These are phyloP conservation scores for Toxicodendron radicans DNA, from an alignment of 345 rosid species.

Conservation along the genomic window DNA sequence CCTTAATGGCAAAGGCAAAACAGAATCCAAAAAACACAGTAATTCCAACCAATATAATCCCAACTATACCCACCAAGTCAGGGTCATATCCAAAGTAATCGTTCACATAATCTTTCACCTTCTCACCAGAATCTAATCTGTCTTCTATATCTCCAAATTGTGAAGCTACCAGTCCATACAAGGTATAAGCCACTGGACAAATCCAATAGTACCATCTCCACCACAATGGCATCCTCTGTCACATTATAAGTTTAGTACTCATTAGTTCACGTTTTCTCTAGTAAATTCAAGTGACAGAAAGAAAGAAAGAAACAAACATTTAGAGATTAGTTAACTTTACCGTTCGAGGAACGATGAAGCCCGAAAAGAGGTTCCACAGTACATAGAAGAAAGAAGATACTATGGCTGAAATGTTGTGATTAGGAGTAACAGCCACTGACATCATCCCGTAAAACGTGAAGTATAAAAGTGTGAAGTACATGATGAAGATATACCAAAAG, in stretches of 20 bases:
- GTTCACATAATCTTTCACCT: conserved; percentile 52
- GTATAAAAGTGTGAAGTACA: conserved; percentile 61
- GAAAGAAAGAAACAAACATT: too few species aligned
- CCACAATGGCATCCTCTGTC: conserved; percentile 65
- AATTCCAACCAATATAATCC: conserved; percentile 47
- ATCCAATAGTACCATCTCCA: conserved; percentile 76
- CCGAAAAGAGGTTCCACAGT: conserved; percentile 67
- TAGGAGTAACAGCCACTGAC: conserved; percentile 61
- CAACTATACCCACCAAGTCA: conserved; percentile 58
- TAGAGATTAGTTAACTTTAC: conserved; percentile 19
- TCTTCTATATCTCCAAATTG: conserved; percentile 55
- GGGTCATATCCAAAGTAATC: conserved; percentile 56
- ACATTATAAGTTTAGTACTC: conserved; percentile 3
- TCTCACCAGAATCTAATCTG: conserved; percentile 40
- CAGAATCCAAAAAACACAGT: conserved; percentile 54
- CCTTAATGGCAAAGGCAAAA: conserved; percentile 70
- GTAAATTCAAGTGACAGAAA: background rate
- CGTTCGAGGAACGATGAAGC: conserved; percentile 52
- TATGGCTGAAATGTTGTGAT: conserved; percentile 53
- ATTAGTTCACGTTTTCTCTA: background rate
- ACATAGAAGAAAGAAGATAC: conserved; percentile 46
- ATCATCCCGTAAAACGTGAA: conserved; percentile 71
- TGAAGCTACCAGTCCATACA: conserved; percentile 54
- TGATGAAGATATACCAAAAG: conserved; percentile 60
- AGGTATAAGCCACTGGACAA: conserved; percentile 54